A percentile compares a stretch with the other conserved stretches of the same genome.
Conservation (phyloP, 257 asterid genomes). For the Solanum pinnatisectum region DNA sequence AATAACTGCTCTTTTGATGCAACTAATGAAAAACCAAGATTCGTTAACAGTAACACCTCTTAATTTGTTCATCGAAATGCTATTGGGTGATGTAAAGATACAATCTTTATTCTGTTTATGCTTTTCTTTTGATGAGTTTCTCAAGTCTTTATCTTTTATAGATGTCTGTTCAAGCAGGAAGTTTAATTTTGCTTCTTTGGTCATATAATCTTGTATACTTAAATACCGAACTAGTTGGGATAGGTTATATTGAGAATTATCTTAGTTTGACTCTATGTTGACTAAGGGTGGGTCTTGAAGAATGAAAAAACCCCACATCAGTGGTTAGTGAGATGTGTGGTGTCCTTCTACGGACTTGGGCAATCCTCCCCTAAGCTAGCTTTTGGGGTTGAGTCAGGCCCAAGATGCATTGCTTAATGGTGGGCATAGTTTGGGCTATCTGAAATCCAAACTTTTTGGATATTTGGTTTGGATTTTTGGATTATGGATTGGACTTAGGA, state of each 20-base stretch:
- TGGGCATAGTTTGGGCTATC: neutral
- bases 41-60: conserved; percentile 41
- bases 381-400: neutral
- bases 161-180: neutral
- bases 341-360: neutral
- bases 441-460: neutral
- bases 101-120: neutral
- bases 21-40: conserved; percentile 12
- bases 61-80: conserved; percentile 67
- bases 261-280: neutral
- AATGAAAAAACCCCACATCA: neutral
- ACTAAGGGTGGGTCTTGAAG: neutral
- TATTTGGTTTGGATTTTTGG: neutral
- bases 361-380: neutral
- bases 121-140: neutral
- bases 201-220: neutral
- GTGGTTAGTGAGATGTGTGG: neutral
- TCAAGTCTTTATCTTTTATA: neutral
- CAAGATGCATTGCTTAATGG: neutral
- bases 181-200: neutral
- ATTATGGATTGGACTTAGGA: neutral
- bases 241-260: neutral
- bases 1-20: neutral
- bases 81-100: conserved; percentile 53
- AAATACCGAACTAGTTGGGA: neutral